Percentiles rank a stretch among this genome's conserved stretches.
Evolutionary conservation across 192 early-diverging fungal genomes (phyloP).

Genomic region (Allomyces javanicus): DNA sequence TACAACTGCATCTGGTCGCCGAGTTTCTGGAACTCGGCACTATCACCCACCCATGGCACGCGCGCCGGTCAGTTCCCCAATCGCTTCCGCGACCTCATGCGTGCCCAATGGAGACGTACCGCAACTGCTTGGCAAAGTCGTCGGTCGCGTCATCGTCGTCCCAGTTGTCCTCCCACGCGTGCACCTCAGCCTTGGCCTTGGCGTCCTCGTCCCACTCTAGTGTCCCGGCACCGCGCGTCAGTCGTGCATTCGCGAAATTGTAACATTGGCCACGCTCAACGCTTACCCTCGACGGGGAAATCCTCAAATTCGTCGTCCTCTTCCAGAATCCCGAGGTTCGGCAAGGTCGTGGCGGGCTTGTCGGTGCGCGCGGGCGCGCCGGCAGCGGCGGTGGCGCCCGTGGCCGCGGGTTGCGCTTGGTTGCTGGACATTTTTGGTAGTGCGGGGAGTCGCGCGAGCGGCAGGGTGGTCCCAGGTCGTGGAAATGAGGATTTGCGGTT

Average conservation of each 20-base stretch:
- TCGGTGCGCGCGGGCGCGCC: not conserved
- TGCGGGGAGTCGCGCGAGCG: too few relatives aligned
- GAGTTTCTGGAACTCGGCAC: not conserved
- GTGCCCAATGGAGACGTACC: constrained; percentile 1
- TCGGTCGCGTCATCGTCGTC: constrained; percentile 79
- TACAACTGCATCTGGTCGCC: not conserved
- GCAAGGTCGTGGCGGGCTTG: constrained; percentile 8
- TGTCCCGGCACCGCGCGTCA: not conserved
- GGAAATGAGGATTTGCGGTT: too few relatives aligned
- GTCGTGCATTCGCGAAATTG: not conserved
- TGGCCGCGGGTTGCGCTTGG: not conserved
- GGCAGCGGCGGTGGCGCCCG: not conserved
- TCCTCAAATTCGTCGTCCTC: constrained; percentile 94
- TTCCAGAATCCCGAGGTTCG: constrained; percentile 48
- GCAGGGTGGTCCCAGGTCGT: too few relatives aligned
- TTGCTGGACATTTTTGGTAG: too few relatives aligned
- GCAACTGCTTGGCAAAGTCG: constrained; percentile 77
- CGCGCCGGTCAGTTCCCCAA: not conserved
- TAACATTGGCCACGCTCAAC: not conserved
- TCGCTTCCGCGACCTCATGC: not conserved
- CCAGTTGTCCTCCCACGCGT: constrained; percentile 76
- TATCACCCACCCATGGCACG: not conserved
- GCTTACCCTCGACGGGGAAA: constrained; percentile 60
- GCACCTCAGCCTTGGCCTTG: constrained; percentile 46
- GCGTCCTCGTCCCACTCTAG: constrained; percentile 71